These are phyloP conservation scores for Aspergillus bridgeri DNA, from an alignment of 495 filamentous ascomycete genomes.

Conservation along the genomic window DNA sequence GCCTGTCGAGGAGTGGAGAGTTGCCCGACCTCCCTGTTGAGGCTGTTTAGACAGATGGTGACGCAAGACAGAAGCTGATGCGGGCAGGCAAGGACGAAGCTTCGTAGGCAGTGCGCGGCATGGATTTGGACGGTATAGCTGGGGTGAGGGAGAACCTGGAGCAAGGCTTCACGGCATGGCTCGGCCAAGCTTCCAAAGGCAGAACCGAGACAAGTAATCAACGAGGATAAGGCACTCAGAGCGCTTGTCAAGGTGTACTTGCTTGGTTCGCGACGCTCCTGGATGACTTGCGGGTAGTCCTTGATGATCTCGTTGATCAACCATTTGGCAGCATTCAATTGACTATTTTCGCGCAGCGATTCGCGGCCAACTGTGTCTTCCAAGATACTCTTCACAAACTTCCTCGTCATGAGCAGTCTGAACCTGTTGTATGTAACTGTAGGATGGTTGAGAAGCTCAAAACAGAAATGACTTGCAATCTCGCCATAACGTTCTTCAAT, in stretches of 20 bases:
- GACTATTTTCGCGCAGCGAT: slow-evolving; percentile 84
- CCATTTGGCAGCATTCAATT: slow-evolving; percentile 72
- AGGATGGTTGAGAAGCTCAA: slow-evolving; percentile 73
- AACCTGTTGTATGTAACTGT: slow-evolving; percentile 83
- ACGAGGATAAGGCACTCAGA: slow-evolving; percentile 72
- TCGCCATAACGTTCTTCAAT: slow-evolving; percentile 75
- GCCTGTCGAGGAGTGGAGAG: slow-evolving; percentile 74
- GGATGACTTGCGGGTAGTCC: slow-evolving; percentile 89
- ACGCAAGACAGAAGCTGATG: slow-evolving; percentile 88
- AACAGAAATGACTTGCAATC: slow-evolving; percentile 76
- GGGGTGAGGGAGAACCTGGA: slow-evolving; percentile 90
- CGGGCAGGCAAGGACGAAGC: slow-evolving; percentile 84
- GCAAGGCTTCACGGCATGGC: slow-evolving; percentile 74
- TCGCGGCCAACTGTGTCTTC: slow-evolving; percentile 78
- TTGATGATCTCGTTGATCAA: slow-evolving; percentile 87
- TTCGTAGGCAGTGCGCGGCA: slow-evolving; percentile 77
- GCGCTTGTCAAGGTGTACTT: slow-evolving; percentile 81
- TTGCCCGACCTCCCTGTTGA: slow-evolving; percentile 78
- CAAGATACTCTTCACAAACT: slow-evolving; percentile 78
- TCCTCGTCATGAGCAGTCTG: slow-evolving; percentile 77
- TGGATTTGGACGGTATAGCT: slow-evolving; percentile 95
- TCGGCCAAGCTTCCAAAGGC: slow-evolving; percentile 76
- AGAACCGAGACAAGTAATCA: slow-evolving; percentile 78
- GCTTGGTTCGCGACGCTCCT: slow-evolving; percentile 84
- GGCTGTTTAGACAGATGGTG: slow-evolving; percentile 94